Evolutionary conservation across 345 rosid genomes (phyloP).

Genomic region (Lepidium sativum): DNA sequence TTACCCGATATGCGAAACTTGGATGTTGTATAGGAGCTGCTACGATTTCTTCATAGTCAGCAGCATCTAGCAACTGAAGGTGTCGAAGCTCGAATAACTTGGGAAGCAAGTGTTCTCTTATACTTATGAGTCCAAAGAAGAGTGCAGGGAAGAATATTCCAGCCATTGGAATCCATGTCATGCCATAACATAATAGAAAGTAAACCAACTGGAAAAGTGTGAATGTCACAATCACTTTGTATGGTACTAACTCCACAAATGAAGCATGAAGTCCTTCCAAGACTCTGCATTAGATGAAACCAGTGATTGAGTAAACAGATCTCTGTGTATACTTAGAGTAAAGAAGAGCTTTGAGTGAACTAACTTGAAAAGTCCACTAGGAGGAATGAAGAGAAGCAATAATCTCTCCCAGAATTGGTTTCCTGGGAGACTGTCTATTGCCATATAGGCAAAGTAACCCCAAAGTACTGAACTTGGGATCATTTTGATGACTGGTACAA

Average conservation of each 20-base stretch:
- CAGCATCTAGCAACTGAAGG: constrained; percentile 53
- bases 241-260: constrained; percentile 60
- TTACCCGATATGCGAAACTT: constrained; percentile 23
- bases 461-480: constrained; percentile 81
- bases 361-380: constrained; percentile 64
- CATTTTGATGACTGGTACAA: constrained; percentile 58
- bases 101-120: constrained; percentile 68
- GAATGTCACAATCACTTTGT: constrained; percentile 41
- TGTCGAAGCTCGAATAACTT: constrained; percentile 34
- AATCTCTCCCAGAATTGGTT: constrained; percentile 84
- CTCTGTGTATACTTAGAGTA: background rate
- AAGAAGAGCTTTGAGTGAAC: background rate
- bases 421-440: constrained; percentile 83
- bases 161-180: constrained; percentile 82
- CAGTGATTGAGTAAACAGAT: background rate
- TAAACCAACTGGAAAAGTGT: constrained; percentile 58
- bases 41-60: constrained; percentile 51
- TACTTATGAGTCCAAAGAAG: constrained; percentile 62
- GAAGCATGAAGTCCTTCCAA: constrained; percentile 45
- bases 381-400: constrained; percentile 58
- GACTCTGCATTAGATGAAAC: constrained; percentile 33
- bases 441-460: constrained; percentile 91
- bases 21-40: constrained; percentile 26
- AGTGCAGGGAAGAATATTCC: constrained; percentile 76
- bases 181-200: constrained; percentile 56